These are phyloP conservation scores for Laguncularia racemosa DNA, from an alignment of 345 rosid genomes.

Conservation along the genomic window DNA sequence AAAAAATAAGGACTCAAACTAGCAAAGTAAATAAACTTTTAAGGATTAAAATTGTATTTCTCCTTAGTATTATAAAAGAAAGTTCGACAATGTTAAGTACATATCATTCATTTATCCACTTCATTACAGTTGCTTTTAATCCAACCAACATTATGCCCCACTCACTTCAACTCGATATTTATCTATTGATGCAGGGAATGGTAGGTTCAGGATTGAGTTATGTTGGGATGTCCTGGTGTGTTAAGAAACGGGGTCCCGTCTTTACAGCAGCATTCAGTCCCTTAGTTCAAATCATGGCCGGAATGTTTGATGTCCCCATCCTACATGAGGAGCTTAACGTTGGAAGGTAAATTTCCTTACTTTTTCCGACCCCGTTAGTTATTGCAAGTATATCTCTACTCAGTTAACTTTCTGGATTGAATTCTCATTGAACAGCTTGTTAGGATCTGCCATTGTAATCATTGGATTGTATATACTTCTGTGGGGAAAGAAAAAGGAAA, in stretches of 20 bases:
- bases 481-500: slow-evolving; percentile 60
- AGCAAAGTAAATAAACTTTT: too few species aligned
- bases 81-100: too few species aligned
- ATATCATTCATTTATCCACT: too few species aligned
- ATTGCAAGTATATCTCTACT: too few species aligned
- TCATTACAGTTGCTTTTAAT: too few species aligned
- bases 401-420: neutral
- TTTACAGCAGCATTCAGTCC: slow-evolving; percentile 80
- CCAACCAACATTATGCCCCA: too few species aligned
- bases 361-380: neutral
- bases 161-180: neutral
- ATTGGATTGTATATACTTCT: slow-evolving; percentile 59
- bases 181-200: slow-evolving; percentile 36
- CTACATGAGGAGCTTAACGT: slow-evolving; percentile 57
- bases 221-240: slow-evolving; percentile 90
- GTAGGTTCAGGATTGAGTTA: slow-evolving; percentile 74
- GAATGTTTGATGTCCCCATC: slow-evolving; percentile 50
- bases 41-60: too few species aligned
- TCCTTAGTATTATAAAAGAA: too few species aligned
- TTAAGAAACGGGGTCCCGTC: slow-evolving; percentile 64
- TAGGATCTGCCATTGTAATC: slow-evolving; percentile 51
- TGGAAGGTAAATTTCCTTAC: slow-evolving; percentile 47
- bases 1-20: too few species aligned
- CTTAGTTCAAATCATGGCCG: slow-evolving; percentile 57
- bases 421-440: slow-evolving; percentile 26